These are phyloP conservation scores for Pseudoneurospora amorphoporcata DNA, from an alignment of 495 filamentous ascomycete genomes.

Conservation along the genomic window DNA sequence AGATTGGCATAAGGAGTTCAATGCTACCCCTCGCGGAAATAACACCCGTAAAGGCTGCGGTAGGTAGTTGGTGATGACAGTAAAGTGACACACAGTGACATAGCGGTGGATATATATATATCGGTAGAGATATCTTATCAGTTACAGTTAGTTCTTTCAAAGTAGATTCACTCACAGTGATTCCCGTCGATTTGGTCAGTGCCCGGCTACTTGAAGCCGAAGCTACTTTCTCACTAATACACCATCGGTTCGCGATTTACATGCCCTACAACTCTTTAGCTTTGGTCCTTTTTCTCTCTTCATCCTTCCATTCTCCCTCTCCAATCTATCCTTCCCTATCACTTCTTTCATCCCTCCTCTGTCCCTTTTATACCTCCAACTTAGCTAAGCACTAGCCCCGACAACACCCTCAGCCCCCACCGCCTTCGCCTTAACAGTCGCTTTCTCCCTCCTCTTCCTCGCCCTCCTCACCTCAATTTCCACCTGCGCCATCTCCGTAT, in stretches of 20 bases:
- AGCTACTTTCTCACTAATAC: neutral
- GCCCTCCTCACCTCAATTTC: constrained; percentile 42
- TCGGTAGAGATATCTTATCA: neutral
- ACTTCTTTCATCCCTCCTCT: neutral
- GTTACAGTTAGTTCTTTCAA: neutral
- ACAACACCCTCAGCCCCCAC: neutral
- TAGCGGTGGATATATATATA: neutral
- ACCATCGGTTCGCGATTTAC: neutral
- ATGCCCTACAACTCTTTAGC: neutral
- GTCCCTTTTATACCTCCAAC: no score
- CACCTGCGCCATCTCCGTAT: constrained; percentile 35
- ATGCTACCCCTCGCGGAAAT: neutral
- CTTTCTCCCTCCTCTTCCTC: constrained; percentile 39
- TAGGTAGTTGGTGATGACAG: neutral
- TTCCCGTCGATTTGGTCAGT: no score
- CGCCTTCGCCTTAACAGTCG: constrained; percentile 3
- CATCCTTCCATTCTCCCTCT: neutral
- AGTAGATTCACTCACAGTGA: neutral
- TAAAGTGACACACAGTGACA: neutral
- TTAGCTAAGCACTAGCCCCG: neutral
- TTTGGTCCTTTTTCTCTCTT: neutral
- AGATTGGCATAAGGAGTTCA: neutral
- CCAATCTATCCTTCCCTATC: neutral
- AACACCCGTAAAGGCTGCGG: neutral
- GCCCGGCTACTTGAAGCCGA: no score